Evolutionary conservation across 306 rosid species (phyloP), one percentile per base, ranked within the genome.

Genomic region (Lathyrus sativus): DNA sequence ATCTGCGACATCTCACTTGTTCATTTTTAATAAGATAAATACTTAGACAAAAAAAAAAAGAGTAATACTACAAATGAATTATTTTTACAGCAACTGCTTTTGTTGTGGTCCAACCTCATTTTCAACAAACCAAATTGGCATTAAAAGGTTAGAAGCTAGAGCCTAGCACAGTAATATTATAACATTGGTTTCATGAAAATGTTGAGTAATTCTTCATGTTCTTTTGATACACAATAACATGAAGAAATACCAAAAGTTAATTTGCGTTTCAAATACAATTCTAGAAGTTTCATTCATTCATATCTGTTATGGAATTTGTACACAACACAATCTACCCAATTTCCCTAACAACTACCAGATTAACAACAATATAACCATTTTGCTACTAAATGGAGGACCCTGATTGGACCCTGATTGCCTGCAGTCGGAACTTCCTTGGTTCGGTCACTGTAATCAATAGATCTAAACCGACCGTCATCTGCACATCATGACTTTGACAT

Each of bases 251-350:
- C 77, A 73, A 62, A 62, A 73, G 68, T 70, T 64, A 67, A 59
- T 57, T 74, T 63, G 53, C 65, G 45, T 62, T 68, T 58, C 72
- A 73, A 60, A 68, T 73, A 81, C 82, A 81, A 41, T 73, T 62
- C 45, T 46, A 58, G 68, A 79, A 69, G 67, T 74, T 60, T 73
- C 80, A 74, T 29, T 73, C 77, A 46, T 29, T 48, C 58, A 80
- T 28, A 75, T 66, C 35, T 46, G 68, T 70, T 70, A 75, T 55
- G 42, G 67, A 68, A 78, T 84, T 82, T 87, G 84, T 87, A 82
- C 86, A 84, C 68, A 68, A 55, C 78, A 73, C 82, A 78, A 49
- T 61, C 77, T 67, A 49, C 56, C 11, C 67, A 72, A 56, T 69
- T 73, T 15, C 72, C 76, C 43, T 74, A n/a, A 43, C 29, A 68